phyloP scores from a whole-genome alignment of 805 yeast species.

The Metschnikowia bowlesiae region DNA sequence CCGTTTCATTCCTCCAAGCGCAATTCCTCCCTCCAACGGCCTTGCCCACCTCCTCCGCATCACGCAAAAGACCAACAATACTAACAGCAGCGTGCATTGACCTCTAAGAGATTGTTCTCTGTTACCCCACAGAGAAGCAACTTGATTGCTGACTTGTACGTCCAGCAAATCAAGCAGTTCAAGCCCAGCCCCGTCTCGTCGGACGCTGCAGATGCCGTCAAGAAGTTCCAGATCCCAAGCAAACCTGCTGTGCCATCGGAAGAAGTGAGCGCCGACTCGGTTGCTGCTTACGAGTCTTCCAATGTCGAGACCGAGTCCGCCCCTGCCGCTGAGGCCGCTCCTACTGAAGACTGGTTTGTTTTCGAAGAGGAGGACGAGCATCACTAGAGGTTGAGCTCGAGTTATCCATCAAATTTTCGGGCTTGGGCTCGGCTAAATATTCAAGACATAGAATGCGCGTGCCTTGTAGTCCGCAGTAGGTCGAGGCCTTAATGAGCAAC shows the following conservation, averaged over 20 bases:
- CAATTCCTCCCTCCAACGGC: too few species aligned
- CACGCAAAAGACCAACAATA: neutral
- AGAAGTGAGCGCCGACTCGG: slow-evolving; percentile 66
- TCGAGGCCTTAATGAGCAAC: too few species aligned
- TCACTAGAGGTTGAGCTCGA: slow-evolving; percentile 26
- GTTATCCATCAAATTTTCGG: neutral
- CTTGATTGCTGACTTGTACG: slow-evolving; percentile 78
- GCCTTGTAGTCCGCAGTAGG: neutral
- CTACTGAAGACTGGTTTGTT: slow-evolving; percentile 74
- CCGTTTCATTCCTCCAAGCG: neutral
- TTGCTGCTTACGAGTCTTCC: slow-evolving; percentile 63
- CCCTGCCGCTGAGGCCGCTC: slow-evolving; percentile 30
- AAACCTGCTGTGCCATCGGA: slow-evolving; percentile 71
- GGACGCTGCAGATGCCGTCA: slow-evolving; percentile 73
- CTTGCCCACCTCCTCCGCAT: too few species aligned
- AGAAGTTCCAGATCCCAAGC: slow-evolving; percentile 77
- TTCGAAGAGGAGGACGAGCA: slow-evolving; percentile 65
- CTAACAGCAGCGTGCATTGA: slow-evolving; percentile 24
- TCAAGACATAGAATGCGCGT: slow-evolving; percentile 3
- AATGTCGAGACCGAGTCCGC: slow-evolving; percentile 62
- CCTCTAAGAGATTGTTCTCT: slow-evolving; percentile 39
- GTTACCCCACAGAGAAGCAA: slow-evolving; percentile 45
- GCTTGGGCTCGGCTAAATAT: neutral
- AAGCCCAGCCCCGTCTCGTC: slow-evolving; percentile 75
- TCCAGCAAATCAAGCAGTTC: slow-evolving; percentile 82